Evolutionary conservation across 177 flowering plant species (phyloP).

Genomic region (Vitis hybrid): DNA sequence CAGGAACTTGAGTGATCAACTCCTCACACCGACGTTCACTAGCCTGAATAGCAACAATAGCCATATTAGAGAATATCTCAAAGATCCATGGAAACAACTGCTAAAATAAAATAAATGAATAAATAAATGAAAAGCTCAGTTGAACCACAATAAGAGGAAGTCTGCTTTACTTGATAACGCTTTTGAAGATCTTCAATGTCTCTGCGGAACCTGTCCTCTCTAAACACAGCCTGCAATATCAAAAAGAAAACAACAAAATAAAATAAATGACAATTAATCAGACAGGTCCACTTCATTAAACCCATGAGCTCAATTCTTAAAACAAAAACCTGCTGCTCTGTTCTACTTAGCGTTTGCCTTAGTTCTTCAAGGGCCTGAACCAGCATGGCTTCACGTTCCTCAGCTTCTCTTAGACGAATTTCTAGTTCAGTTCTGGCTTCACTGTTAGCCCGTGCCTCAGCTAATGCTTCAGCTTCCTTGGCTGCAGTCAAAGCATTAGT

Average conservation of each 20-base stretch:
- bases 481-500: slow-evolving; percentile 84
- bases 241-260: slow-evolving; percentile 2
- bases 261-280: background rate
- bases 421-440: slow-evolving; percentile 95
- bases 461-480: slow-evolving; percentile 93
- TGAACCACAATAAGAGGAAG: slow-evolving; percentile 3
- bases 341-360: slow-evolving; percentile 82
- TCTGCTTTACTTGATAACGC: slow-evolving; percentile 74
- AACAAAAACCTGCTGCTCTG: slow-evolving; percentile 85
- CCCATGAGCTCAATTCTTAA: background rate
- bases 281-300: background rate
- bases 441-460: slow-evolving; percentile 89
- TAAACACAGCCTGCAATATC: slow-evolving; percentile 68
- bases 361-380: slow-evolving; percentile 94
- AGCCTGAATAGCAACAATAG: slow-evolving; percentile 48
- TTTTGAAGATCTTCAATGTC: slow-evolving; percentile 97
- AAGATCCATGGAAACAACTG: background rate
- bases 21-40: slow-evolving; percentile 98
- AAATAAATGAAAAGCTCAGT: background rate
- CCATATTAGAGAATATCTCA: background rate
- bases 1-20: slow-evolving; percentile 95
- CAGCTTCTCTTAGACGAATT: slow-evolving; percentile 82
- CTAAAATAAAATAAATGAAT: slow-evolving; percentile 1
- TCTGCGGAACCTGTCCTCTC: slow-evolving; percentile 85
- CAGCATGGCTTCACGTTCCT: slow-evolving; percentile 88